These are phyloP conservation scores for Lodderomyces pseudojiufengensis DNA, from an alignment of 1,139 yeast genomes.

Conservation along the genomic window DNA sequence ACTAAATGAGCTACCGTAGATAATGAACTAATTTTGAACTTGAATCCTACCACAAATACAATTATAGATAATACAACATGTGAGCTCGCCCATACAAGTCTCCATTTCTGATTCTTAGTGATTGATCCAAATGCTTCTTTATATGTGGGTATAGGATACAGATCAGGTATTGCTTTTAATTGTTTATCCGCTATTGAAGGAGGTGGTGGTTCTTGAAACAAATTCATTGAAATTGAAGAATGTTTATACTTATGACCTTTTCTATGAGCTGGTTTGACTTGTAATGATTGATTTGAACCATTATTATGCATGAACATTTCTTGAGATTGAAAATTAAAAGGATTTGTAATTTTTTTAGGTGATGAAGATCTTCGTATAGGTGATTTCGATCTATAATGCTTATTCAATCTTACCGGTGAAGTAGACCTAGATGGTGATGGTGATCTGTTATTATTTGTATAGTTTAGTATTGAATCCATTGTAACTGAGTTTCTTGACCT, in stretches of 20 bases:
- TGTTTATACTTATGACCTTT: conserved; percentile 95
- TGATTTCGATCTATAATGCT: conserved; percentile 31
- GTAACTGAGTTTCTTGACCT: conserved; percentile 19
- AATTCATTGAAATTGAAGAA: conserved; percentile 94
- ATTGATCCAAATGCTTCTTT: conserved; percentile 59
- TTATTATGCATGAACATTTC: conserved; percentile 27
- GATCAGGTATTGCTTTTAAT: conserved; percentile 69
- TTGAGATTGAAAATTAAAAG: conserved; percentile 46
- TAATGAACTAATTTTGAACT: conserved; percentile 55
- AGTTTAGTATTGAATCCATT: conserved; percentile 8
- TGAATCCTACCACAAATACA: conserved; percentile 61
- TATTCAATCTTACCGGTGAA: conserved; percentile 28
- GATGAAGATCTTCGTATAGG: conserved; percentile 27
- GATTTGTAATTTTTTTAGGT: conserved; percentile 28
- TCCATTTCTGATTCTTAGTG: conserved; percentile 49
- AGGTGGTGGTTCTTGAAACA: conserved; percentile 88
- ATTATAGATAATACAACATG: conserved; percentile 56
- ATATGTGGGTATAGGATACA: conserved; percentile 74
- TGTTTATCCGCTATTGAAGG: conserved; percentile 47
- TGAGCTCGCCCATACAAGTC: conserved; percentile 61
- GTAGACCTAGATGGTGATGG: conserved; percentile 30
- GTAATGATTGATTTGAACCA: conserved; percentile 26
- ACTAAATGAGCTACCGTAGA: conserved; percentile 83
- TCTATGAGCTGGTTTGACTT: conserved; percentile 64
- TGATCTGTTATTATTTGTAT: conserved; percentile 14